A percentile compares a stretch with the other conserved stretches of the same genome.
Evolutionary conservation across 352 stramenopile genomes (phyloP).

Genomic region (Globisporangium apiculatum): DNA sequence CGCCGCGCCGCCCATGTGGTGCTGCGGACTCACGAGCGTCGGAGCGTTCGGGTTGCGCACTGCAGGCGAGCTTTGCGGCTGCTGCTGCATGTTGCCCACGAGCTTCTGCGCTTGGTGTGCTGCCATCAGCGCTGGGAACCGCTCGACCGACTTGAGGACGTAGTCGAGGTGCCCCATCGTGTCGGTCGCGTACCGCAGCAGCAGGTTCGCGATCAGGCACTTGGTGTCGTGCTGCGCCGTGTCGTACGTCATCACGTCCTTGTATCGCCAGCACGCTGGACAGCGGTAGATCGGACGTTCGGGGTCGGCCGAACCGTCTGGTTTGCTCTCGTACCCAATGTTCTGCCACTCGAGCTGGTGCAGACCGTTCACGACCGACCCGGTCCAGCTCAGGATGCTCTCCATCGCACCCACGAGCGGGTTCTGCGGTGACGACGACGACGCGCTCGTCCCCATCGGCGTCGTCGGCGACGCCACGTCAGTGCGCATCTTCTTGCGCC

Average conservation of each 20-base stretch:
- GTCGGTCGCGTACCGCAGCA: conserved; percentile 75
- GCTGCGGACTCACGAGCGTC: conserved; percentile 43
- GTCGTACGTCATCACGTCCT: conserved; percentile 81
- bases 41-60: conserved; percentile 8
- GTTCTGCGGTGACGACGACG: conserved; percentile 18
- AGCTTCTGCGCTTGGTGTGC: conserved; percentile 47
- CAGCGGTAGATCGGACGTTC: conserved; percentile 79
- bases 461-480: conserved; percentile 12
- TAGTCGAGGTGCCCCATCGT: conserved; percentile 73
- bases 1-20: conserved; percentile 22
- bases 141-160: conserved; percentile 72
- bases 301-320: conserved; percentile 53
- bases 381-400: conserved; percentile 64
- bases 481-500: conserved; percentile 63
- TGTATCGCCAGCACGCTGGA: conserved; percentile 78
- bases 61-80: conserved; percentile 9
- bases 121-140: conserved; percentile 55
- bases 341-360: conserved; percentile 80
- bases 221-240: conserved; percentile 78
- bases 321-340: conserved; percentile 73
- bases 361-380: conserved; percentile 62
- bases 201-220: conserved; percentile 75
- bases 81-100: conserved; percentile 22
- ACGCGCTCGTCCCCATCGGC: conserved; percentile 14
- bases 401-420: conserved; percentile 67